A percentile compares a stretch with the other conserved stretches of the same genome.
Evolutionary conservation across 257 asterid genomes (phyloP).

Genomic region (Nyctanthes arbortristis): DNA sequence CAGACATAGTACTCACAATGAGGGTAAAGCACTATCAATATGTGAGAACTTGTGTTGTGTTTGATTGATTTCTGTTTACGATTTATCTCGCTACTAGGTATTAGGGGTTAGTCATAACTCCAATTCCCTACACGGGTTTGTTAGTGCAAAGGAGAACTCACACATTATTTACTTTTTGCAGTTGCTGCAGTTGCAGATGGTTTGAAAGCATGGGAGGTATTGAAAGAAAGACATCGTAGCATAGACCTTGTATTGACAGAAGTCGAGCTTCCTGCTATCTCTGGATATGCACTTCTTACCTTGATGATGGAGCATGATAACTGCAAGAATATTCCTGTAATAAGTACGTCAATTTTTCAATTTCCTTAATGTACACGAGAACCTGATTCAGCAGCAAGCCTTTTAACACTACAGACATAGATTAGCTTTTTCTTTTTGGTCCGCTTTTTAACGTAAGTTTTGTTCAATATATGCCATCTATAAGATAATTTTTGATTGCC

Average conservation of each 20-base stretch:
- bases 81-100: too few species aligned
- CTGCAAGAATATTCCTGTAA: slow-evolving; percentile 87
- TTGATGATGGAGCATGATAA: slow-evolving; percentile 74
- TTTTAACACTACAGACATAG: neutral
- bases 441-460: too few species aligned
- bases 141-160: neutral
- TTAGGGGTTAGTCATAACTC: too few species aligned
- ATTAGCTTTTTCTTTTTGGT: neutral
- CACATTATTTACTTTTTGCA: slow-evolving; percentile 22
- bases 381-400: neutral
- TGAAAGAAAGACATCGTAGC: slow-evolving; percentile 56
- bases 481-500: neutral
- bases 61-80: too few species aligned
- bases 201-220: slow-evolving; percentile 82
- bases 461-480: too few species aligned
- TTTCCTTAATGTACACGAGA: neutral
- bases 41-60: too few species aligned
- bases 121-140: neutral
- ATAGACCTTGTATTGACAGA: slow-evolving; percentile 82
- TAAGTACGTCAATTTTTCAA: slow-evolving; percentile 52
- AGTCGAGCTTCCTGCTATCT: slow-evolving; percentile 77
- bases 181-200: slow-evolving; percentile 88
- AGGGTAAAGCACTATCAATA: too few species aligned
- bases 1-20: too few species aligned
- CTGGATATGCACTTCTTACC: slow-evolving; percentile 88